Base-by-base conservation (phyloP, 192 early-diverging fungal species). In the Coemansia sp. region DNA sequence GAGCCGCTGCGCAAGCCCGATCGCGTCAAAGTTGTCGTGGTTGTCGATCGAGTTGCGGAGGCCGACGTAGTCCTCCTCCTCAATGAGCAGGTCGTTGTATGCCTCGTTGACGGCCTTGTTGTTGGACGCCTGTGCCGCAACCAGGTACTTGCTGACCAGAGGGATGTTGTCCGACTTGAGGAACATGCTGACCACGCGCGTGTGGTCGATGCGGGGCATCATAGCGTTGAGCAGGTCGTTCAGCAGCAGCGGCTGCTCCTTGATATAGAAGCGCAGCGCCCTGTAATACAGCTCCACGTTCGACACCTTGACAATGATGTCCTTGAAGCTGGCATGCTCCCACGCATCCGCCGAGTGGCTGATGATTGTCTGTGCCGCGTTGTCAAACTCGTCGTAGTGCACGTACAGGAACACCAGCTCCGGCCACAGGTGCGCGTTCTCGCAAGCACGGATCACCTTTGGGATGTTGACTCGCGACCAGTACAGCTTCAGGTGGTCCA, bases 211-310 rank as follows among this genome's bases (percentile, higher is more conserved):
- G 23, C 93, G 85, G 3, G 94, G 86, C 23, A 93, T 93, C 62
- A 99, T 82, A 4, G 87, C 92, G 15, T 90, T 87, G 42, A 99
- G 80, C 55, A 99, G 78, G 63, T 99, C 97, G 74, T 91, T 98
- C 73, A 99, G 83, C 41, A 95, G 71, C 61, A 99, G 76, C 13
- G 97, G 97, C 69, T 99, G 94, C 77, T 98, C 93, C 77, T 92
- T 89, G 69, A 99, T 82, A 71, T 99, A 99, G 78, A 99, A 98
- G 22, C 90, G 87, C 61, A 99, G 83, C 2, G 96, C 91, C 86
- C 96, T 97, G 89, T 97, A 99, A 84, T 95, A 99, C 63, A 99
- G 91, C 81, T 99, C 97, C 45, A 95, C 71, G 67, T 99, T 99
- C 64, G 91, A 88, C 11, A 98, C 95, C 85, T 99, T 99, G 72